phyloP scores from a whole-genome alignment of 257 asterid genomes.

The Cruciata laevipes region DNA sequence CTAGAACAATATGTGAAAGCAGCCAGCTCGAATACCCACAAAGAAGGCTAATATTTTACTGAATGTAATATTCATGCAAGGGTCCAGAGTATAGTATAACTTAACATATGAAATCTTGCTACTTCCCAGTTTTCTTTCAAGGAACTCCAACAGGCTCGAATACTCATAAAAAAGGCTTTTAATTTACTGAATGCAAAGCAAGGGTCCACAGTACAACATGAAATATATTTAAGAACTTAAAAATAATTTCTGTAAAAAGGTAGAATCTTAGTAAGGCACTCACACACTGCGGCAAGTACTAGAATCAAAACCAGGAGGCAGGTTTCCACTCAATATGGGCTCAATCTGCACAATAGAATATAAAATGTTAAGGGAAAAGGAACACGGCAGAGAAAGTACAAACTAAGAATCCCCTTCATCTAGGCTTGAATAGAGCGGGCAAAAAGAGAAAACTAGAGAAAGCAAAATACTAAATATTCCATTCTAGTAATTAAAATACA shows the following conservation, averaged over 20 bases:
- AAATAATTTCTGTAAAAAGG: conserved; percentile 3
- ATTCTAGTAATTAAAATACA: neutral
- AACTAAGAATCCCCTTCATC: neutral
- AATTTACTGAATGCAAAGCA: too few relatives aligned
- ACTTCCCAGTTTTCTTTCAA: neutral
- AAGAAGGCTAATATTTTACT: neutral
- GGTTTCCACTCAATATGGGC: conserved; percentile 82
- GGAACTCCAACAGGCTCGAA: too few relatives aligned
- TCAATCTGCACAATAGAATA: conserved; percentile 56
- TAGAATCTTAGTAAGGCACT: conserved; percentile 31
- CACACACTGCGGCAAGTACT: conserved; percentile 92
- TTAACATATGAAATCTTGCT: neutral
- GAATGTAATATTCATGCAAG: neutral
- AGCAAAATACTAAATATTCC: neutral
- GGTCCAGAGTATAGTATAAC: neutral
- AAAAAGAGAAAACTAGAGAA: neutral
- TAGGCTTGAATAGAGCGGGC: neutral
- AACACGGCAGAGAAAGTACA: conserved; percentile 2
- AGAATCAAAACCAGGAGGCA: conserved; percentile 85
- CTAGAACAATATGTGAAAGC: neutral
- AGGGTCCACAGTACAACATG: neutral
- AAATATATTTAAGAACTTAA: neutral
- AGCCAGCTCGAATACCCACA: neutral
- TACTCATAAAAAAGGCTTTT: neutral
- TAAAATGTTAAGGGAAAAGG: conserved; percentile 13